Percentiles rank a stretch among this genome's conserved stretches.
These are phyloP conservation scores for Raphanus raphanistrum DNA, from an alignment of 345 rosid species.

Conservation along the genomic window DNA sequence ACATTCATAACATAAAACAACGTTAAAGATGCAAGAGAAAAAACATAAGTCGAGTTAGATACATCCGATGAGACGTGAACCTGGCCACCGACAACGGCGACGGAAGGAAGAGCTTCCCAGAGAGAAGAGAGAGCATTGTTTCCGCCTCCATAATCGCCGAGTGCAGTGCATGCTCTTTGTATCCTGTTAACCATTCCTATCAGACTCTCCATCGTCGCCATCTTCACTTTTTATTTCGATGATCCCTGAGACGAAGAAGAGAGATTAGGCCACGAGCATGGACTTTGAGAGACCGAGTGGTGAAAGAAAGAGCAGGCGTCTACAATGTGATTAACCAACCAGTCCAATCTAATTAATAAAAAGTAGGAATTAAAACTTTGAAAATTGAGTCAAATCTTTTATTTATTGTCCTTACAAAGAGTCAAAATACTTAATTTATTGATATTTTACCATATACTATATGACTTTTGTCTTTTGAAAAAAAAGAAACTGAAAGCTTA, in stretches of 20 bases:
- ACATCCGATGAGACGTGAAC: constrained; percentile 22
- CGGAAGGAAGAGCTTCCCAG: constrained; percentile 93
- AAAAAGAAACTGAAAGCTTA: not conserved
- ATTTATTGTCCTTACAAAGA: not conserved
- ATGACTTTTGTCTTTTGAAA: not conserved
- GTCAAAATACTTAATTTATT: not conserved
- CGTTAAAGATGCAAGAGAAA: not conserved
- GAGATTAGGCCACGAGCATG: not conserved
- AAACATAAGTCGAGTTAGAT: not conserved
- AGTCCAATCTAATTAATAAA: not conserved
- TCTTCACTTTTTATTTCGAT: constrained; percentile 23
- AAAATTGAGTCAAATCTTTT: not conserved
- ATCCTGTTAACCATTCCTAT: constrained; percentile 76
- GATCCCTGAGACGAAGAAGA: not conserved
- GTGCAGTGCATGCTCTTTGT: constrained; percentile 84
- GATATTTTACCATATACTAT: constrained; percentile 1
- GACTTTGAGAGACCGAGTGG: not conserved
- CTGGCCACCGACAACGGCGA: constrained; percentile 90
- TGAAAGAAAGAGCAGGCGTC: constrained; percentile 29
- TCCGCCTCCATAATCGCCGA: constrained; percentile 78
- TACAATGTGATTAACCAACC: constrained; percentile 30
- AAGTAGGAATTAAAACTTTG: not conserved
- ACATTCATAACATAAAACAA: constrained; percentile 19
- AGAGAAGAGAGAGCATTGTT: constrained; percentile 67
- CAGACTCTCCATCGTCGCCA: constrained; percentile 90